These are phyloP conservation scores for Leccinum disarticulatum DNA, from an alignment of 768 basidiomycete species.

Conservation along the genomic window DNA sequence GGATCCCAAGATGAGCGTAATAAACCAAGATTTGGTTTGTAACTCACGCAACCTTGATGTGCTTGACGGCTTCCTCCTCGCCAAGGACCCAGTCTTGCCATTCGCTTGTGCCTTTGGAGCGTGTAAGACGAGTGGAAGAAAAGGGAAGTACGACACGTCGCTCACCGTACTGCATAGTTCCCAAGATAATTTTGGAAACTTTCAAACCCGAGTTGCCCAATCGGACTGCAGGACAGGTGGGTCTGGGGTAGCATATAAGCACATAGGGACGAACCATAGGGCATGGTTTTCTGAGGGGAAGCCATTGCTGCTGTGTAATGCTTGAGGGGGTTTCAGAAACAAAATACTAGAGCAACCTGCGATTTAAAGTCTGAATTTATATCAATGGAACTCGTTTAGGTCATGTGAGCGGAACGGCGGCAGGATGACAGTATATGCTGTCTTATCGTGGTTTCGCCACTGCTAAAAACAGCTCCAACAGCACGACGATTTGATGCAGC, in stretches of 20 bases:
- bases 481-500: background rate
- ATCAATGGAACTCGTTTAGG: background rate
- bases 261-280: constrained; percentile 12
- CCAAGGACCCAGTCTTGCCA: constrained; percentile 57
- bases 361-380: constrained; percentile 6
- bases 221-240: constrained; percentile 5
- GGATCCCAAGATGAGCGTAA: background rate
- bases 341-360: background rate
- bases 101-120: constrained; percentile 8
- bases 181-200: constrained; percentile 6
- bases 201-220: constrained; percentile 9
- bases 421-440: constrained; percentile 6
- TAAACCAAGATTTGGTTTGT: background rate
- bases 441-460: constrained; percentile 1
- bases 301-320: constrained; percentile 6
- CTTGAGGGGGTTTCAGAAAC: background rate
- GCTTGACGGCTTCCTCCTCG: constrained; percentile 44
- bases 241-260: background rate
- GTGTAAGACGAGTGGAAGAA: background rate
- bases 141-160: constrained; percentile 4
- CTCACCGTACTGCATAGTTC: constrained; percentile 6
- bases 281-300: constrained; percentile 11
- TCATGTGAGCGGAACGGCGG: constrained; percentile 8
- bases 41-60: constrained; percentile 48
- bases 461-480: background rate